A percentile compares a stretch with the other conserved stretches of the same genome.
Conservation (phyloP, 1,284 basidiomycete species). For the Vanrija sp. region DNA sequence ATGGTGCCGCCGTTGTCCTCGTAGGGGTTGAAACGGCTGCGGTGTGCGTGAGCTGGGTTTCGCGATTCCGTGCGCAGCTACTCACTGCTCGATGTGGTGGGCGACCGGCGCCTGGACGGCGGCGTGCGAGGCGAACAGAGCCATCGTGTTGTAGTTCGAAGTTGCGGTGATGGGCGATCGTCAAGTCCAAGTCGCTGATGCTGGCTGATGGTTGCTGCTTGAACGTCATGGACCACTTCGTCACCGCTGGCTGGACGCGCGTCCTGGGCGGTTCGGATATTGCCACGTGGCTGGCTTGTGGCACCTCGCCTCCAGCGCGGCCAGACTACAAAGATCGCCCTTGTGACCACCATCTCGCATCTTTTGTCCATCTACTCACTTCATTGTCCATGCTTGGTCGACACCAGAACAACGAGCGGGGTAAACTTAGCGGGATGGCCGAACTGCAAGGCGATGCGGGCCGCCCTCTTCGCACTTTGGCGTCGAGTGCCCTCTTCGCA, state of each 20-base stretch:
- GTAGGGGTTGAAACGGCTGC: conserved; percentile 72
- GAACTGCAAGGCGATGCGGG: no score
- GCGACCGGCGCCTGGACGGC: conserved; percentile 23
- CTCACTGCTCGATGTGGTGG: conserved; percentile 44
- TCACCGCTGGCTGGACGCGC: conserved; percentile 15
- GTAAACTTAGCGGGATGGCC: no score
- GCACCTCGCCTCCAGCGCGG: neutral
- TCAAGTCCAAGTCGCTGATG: neutral
- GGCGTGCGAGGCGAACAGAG: conserved; percentile 32
- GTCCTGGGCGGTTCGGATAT: conserved; percentile 2
- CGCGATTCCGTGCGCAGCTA: neutral
- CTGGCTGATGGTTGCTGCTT: neutral
- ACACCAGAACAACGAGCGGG: no score
- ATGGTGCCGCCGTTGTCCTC: conserved; percentile 89
- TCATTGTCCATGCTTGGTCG: no score
- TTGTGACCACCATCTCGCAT: no score
- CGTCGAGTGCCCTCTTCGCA: no score
- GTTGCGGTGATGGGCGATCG: conserved; percentile 1
- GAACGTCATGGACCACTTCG: conserved; percentile 2
- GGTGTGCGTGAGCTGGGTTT: conserved; percentile 9
- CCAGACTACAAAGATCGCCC: neutral
- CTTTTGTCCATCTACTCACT: no score
- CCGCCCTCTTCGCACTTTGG: no score
- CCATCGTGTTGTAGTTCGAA: conserved; percentile 25
- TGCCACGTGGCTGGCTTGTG: conserved; percentile 11